Base-by-base conservation (phyloP, 2,329 filamentous ascomycete genomes). In the Shiraia sp. region DNA sequence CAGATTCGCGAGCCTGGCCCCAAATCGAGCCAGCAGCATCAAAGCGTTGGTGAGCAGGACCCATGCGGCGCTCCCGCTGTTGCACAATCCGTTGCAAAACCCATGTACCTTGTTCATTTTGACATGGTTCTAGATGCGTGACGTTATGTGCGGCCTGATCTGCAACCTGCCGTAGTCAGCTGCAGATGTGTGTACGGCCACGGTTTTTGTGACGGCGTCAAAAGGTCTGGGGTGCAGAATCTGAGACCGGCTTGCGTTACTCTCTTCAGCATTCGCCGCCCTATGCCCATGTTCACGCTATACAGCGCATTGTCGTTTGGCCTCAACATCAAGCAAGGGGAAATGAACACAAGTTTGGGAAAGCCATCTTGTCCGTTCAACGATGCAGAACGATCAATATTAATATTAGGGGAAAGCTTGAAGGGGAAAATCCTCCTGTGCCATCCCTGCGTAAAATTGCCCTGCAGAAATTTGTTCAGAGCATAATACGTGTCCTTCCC, bases 351-450 rank as follows among this genome's bases (percentile, higher is more conserved):
- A 24, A 22, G 19, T 22, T 22, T 22, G 19, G 4, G 8, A 22
- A 22, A 22, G 19, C 19, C 19, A 22, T 22, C 19, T 22, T 22
- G 19, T 22, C 19, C 19, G 19, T 22, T 22, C 19, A 22, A 22
- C 8, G 37, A 26, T 27, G 32, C 40, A 33, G 44, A 55, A 45
- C 31, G 43, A 44, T 42, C 54, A 36, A 41, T 53, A 59, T 61
- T 61, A 57, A 53, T 51, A 61, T 55, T 59, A 60, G 50, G 47
- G 54, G 49, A 53, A 56, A 40, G 37, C 42, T 22, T 42, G 25
- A 32, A 52, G 47, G 42, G 42, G n/a, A n/a, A 36, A 39, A 32
- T 32, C 39, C 31, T 48, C 42, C 47, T 39, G 42, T 46, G 45
- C 47, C 24, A 42, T 51, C 46, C 46, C 45, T 35, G 46, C 34